phyloP scores from a whole-genome alignment of 1,139 yeast species.

The Insectozyma bohioensis region DNA sequence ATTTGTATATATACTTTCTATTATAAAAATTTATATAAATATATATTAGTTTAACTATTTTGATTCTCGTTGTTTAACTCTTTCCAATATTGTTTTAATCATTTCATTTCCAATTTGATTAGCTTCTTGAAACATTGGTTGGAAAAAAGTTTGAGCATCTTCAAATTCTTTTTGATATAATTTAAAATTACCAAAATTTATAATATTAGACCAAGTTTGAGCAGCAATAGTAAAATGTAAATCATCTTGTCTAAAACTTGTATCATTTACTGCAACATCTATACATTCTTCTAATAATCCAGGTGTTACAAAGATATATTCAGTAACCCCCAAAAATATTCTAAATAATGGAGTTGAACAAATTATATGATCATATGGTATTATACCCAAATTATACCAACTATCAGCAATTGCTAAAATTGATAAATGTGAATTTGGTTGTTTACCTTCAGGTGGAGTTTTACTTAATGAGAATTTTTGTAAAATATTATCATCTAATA shows the following conservation, averaged over 20 bases:
- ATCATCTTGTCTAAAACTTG: slow-evolving; percentile 81
- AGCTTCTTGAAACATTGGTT: slow-evolving; percentile 87
- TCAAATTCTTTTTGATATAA: slow-evolving; percentile 74
- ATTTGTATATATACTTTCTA: neutral
- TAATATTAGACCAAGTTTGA: slow-evolving; percentile 81
- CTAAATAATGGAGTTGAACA: slow-evolving; percentile 93
- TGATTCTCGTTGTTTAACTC: slow-evolving; percentile 44
- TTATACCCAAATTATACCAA: slow-evolving; percentile 81
- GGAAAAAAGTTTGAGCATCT: slow-evolving; percentile 74
- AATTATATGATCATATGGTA: slow-evolving; percentile 94
- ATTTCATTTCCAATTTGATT: slow-evolving; percentile 90
- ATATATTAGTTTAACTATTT: neutral
- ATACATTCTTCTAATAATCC: slow-evolving; percentile 78
- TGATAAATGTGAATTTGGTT: slow-evolving; percentile 87
- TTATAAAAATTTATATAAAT: slow-evolving; percentile 4
- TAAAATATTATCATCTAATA: slow-evolving; percentile 77
- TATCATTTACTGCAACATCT: slow-evolving; percentile 63
- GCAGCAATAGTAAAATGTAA: slow-evolving; percentile 83
- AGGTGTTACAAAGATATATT: slow-evolving; percentile 83
- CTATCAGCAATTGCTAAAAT: slow-evolving; percentile 89
- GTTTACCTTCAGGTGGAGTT: slow-evolving; percentile 67
- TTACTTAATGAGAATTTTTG: slow-evolving; percentile 79
- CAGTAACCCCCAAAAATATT: slow-evolving; percentile 91
- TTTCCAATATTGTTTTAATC: slow-evolving; percentile 77
- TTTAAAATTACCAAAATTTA: slow-evolving; percentile 72